Percentiles rank a stretch among this genome's conserved stretches.
Evolutionary conservation across 495 filamentous ascomycete genomes (phyloP).

Genomic region (Xylaria longipes): DNA sequence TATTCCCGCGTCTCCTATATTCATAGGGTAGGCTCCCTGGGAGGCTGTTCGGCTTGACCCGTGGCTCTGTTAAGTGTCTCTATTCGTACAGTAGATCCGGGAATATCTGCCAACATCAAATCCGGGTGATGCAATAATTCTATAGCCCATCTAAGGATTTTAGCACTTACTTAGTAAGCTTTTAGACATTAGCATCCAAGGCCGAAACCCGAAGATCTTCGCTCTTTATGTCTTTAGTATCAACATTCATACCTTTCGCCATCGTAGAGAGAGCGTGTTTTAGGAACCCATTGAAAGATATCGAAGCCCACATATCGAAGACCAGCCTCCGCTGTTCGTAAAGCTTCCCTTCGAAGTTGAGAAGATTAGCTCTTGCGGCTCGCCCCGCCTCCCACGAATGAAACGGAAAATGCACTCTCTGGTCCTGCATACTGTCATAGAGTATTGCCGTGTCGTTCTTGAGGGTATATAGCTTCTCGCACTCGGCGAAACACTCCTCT

Average conservation of each 20-base stretch:
- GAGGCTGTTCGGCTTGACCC: not conserved
- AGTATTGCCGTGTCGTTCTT: conserved; percentile 20
- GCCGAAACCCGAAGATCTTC: not conserved
- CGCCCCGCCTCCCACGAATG: not conserved
- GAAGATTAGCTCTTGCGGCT: conserved; percentile 49
- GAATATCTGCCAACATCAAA: not conserved
- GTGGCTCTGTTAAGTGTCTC: not conserved
- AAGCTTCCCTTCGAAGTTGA: conserved; percentile 55
- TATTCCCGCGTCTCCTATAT: not conserved
- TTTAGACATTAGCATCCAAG: not conserved
- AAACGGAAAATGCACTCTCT: not conserved
- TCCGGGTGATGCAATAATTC: not conserved
- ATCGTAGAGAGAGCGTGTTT: not conserved
- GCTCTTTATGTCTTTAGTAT: not conserved
- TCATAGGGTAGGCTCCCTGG: not conserved
- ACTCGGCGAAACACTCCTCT: not conserved
- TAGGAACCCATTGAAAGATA: conserved; percentile 17
- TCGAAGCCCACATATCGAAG: not conserved
- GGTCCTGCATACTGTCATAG: conserved; percentile 13
- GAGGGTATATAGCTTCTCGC: conserved; percentile 28
- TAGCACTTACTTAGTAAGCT: not conserved
- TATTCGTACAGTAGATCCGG: not conserved
- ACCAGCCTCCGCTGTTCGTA: conserved; percentile 42
- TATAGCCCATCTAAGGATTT: not conserved
- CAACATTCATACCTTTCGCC: not conserved